These are phyloP conservation scores for Auricularia sp. DNA, from an alignment of 768 basidiomycete genomes.

Conservation along the genomic window DNA sequence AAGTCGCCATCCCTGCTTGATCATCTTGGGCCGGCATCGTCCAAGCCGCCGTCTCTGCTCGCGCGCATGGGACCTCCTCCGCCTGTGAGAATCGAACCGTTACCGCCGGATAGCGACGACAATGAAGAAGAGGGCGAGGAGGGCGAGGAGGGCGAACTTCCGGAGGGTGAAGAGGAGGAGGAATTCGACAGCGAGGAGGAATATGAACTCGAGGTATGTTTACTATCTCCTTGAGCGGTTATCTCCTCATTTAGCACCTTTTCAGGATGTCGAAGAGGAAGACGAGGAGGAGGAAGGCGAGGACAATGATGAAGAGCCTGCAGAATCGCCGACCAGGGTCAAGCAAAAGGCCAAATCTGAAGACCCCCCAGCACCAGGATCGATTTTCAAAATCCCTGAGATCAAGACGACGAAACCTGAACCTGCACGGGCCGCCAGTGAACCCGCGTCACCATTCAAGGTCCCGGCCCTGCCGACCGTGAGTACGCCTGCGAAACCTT, in stretches of 20 bases:
- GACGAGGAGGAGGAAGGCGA: slow-evolving; percentile 19
- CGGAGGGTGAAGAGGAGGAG: slow-evolving; percentile 19
- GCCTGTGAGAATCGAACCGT: neutral
- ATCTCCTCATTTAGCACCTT: neutral
- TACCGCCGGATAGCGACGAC: slow-evolving; percentile 2
- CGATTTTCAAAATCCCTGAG: neutral
- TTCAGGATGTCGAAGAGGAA: slow-evolving; percentile 7
- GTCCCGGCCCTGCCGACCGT: neutral
- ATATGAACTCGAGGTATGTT: slow-evolving; percentile 25
- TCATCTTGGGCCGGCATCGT: neutral
- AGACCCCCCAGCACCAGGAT: neutral
- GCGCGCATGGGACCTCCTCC: neutral
- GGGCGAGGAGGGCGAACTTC: slow-evolving; percentile 15
- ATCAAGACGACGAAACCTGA: slow-evolving; percentile 8
- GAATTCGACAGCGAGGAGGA: slow-evolving; percentile 20
- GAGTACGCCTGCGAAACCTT: neutral
- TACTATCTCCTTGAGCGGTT: slow-evolving; percentile 1
- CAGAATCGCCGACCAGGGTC: slow-evolving; percentile 7
- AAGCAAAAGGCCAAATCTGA: slow-evolving; percentile 17
- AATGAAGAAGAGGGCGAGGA: slow-evolving; percentile 24
- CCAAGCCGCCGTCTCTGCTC: neutral
- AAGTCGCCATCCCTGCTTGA: slow-evolving; percentile 10
- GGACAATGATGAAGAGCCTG: slow-evolving; percentile 22
- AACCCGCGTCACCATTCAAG: neutral
- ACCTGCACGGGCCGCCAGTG: neutral